Base-by-base conservation (phyloP, 2,329 filamentous ascomycete genomes). In the Hymenoscyphus albidus region DNA sequence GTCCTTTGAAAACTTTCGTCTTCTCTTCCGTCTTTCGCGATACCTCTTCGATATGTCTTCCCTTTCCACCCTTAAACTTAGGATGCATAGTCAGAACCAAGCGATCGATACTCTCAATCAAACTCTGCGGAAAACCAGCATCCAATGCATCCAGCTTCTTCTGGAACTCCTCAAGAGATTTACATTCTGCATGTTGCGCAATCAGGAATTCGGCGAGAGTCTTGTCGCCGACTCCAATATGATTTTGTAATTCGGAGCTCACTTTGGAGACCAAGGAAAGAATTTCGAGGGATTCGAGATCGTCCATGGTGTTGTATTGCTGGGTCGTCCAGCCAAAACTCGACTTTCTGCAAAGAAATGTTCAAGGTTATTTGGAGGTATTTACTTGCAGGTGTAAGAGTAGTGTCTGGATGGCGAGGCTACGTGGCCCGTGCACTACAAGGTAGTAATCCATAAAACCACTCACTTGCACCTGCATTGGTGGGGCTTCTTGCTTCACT, bases 151-250 rank as follows among this genome's bases (percentile, higher is more conserved):
- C 85, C 70, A 98, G 83, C 74, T 87, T 87, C 70, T 82, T 80
- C 79, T 90, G 90, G 80, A 98, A 99, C 35, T 90, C 88, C 61
- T 83, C 78, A 64, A 91, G 81, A 35, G 84, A 84, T 61, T 82
- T 83, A 80, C 88, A 90, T 83, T 93, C 86, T 76, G 89, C 79
- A 72, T 96, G 92, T 76, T 97, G 90, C 67, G 91, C 91, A 74
- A 99, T 97, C 73, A 99, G 87, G 75, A 97, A 99, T 78, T 99
- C 95, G 71, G 95, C 93, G 32, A 99, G 87, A 5, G 92, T 97
- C 78, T 96, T 97, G 79, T 99, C 93, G 76, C 86, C 90, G 72
- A 97, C 87, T 63, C 93, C 92, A 65, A 98, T 79, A 78, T 99
- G 92, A 75, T 99, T 99, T 73, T 96, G 90, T 62, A 99, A 83